Conservation (phyloP, 116 monocot species). For the Trichopus zeylanicus region DNA sequence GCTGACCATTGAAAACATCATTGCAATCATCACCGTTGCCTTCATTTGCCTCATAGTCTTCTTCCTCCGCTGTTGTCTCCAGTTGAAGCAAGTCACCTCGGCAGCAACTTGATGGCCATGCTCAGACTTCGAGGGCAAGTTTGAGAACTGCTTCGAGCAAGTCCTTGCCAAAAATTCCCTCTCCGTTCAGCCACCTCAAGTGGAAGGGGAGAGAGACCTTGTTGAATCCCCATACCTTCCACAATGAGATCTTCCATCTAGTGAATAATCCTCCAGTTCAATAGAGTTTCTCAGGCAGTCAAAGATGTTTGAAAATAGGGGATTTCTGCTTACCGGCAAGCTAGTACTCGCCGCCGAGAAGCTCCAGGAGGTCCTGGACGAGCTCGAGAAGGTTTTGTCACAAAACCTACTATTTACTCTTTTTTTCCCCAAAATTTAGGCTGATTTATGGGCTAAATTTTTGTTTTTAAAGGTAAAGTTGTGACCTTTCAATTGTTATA, state of each 20-base stretch:
- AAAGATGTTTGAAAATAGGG: slow-evolving; percentile 20
- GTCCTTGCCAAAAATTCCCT: slow-evolving; percentile 73
- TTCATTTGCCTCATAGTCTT: neutral
- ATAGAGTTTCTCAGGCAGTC: slow-evolving; percentile 11
- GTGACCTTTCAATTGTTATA: neutral
- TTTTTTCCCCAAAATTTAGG: neutral
- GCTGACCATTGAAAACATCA: neutral
- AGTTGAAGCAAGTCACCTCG: neutral
- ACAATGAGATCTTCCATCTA: slow-evolving; percentile 52
- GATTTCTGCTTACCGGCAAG: slow-evolving; percentile 20
- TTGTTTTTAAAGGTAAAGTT: neutral
- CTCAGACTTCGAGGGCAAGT: slow-evolving; percentile 51
- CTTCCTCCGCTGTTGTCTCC: neutral
- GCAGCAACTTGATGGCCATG: slow-evolving; percentile 1
- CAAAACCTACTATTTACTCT: neutral
- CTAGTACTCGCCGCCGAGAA: slow-evolving; percentile 35
- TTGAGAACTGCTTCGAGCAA: slow-evolving; percentile 64
- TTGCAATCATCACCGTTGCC: neutral
- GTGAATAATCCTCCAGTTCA: slow-evolving; percentile 45
- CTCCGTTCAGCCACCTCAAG: slow-evolving; percentile 63
- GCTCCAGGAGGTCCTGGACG: slow-evolving; percentile 44
- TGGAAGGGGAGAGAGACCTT: slow-evolving; percentile 30
- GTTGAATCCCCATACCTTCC: slow-evolving; percentile 55
- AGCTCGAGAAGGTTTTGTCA: slow-evolving; percentile 41
- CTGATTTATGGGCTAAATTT: neutral